Base-by-base conservation (phyloP, 2,329 filamentous ascomycete genomes). In the Penicillium brasilianum region DNA sequence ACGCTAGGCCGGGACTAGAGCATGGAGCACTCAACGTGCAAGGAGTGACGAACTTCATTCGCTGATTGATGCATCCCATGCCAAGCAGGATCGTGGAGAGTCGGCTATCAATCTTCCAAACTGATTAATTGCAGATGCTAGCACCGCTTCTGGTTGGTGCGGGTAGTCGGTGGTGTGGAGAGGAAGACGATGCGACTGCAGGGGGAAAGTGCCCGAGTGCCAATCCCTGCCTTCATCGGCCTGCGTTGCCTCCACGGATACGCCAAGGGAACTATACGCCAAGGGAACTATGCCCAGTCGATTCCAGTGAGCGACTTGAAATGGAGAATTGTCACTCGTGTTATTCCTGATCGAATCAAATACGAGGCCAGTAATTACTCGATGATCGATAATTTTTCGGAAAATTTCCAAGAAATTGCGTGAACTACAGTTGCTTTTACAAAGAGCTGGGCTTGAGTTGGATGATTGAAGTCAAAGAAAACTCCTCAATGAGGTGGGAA, bases 1-100 rank as follows among this genome's bases (percentile, higher is more conserved):
- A 54, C 41, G 57, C 50, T 54, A 54, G 30, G 36, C 51, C n/a
- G 14, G 43, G 28, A 20, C 16, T 43, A 25, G 34, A 39, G 41
- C 30, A 13, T n/a, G 30, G 14, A 48, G 28, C 32, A 50, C 13
- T 48, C 37, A 66, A 56, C 58, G 56, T 64, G 62, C 62, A 46
- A 51, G 32, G 22, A 49, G 22, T n/a, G 16, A 20, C 50, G 37
- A 59, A 52, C 55, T 44, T 60, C 55, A 67, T 65, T 63, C 55
- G 63, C 55, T 51, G 50, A 50, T 60, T 39, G 44, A 30, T 28
- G 30, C 20, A 16, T 44, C 28, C 37, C 46, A 51, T n/a, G 49
- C 60, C 60, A 63, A 63, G 32, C 32, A 48, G 52, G 7, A 55
- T 16, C 20, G 44, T 49, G 18, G 30, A n/a, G 32, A 34, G 18